These are phyloP conservation scores for Candida sp. DNA, from an alignment of 1,139 yeast species.

Conservation along the genomic window DNA sequence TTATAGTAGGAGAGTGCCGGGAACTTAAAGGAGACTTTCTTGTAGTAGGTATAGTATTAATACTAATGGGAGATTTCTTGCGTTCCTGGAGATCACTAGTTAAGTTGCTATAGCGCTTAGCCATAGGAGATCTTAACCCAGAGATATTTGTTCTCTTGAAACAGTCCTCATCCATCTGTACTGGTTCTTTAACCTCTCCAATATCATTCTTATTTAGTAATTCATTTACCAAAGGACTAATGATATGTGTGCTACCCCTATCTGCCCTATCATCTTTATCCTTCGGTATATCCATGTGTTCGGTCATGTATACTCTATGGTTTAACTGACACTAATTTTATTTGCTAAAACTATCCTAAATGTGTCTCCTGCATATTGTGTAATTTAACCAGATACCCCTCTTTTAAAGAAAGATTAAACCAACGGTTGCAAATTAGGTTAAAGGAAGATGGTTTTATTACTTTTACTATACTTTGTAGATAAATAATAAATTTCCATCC, in stretches of 20 bases:
- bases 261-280: neutral
- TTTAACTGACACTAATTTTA: no score
- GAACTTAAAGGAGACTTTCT: neutral
- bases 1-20: neutral
- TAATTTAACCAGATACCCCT: no score
- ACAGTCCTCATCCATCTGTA: neutral
- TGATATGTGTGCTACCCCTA: neutral
- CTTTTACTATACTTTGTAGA: no score
- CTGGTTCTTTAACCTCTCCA: neutral
- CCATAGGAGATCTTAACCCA: neutral
- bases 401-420: no score
- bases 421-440: no score
- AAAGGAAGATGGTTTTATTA: no score
- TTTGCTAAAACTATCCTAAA: no score
- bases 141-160: neutral
- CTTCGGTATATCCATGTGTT: neutral
- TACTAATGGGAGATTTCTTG: neutral
- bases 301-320: neutral
- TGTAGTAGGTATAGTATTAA: neutral
- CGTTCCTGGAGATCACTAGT: neutral
- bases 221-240: neutral
- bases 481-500: no score
- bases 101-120: neutral
- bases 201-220: neutral
- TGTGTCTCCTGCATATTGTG: no score